phyloP scores from a whole-genome alignment of 2,329 filamentous ascomycete species.

The Fusarium sp. region DNA sequence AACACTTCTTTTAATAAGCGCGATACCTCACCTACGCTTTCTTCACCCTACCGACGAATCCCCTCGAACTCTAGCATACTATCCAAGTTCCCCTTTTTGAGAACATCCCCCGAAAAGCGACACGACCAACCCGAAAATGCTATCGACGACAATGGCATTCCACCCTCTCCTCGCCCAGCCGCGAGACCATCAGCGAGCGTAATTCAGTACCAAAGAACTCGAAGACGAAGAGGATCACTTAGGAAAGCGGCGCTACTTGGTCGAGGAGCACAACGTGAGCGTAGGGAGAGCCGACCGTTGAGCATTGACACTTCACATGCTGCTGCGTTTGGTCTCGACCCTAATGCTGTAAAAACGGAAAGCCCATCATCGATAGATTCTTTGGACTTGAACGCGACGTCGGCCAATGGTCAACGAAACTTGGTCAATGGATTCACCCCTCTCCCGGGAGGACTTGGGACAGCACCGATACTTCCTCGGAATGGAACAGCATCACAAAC shows the following conservation, averaged over 20 bases:
- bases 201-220: constrained; percentile 57
- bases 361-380: constrained; percentile 42
- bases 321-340: constrained; percentile 30
- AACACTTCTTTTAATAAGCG: background rate
- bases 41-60: constrained; percentile 51
- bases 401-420: constrained; percentile 54
- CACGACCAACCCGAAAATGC: constrained; percentile 47
- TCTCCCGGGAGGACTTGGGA: constrained; percentile 39
- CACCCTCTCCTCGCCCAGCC: constrained; percentile 46
- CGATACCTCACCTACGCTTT: constrained; percentile 23
- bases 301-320: constrained; percentile 52
- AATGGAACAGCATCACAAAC: constrained; percentile 22
- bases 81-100: constrained; percentile 74
- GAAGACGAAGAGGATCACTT: constrained; percentile 82
- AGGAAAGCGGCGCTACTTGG: constrained; percentile 87
- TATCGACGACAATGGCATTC: constrained; percentile 47
- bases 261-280: constrained; percentile 71
- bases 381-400: constrained; percentile 57
- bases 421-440: constrained; percentile 57
- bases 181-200: constrained; percentile 42
- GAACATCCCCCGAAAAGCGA: constrained; percentile 48
- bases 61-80: constrained; percentile 70
- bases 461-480: constrained; percentile 22
- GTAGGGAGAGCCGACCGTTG: constrained; percentile 59
- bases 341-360: constrained; percentile 30